Base-by-base conservation (phyloP, 139 green algal genomes). In the Chlorella ohadii region DNA sequence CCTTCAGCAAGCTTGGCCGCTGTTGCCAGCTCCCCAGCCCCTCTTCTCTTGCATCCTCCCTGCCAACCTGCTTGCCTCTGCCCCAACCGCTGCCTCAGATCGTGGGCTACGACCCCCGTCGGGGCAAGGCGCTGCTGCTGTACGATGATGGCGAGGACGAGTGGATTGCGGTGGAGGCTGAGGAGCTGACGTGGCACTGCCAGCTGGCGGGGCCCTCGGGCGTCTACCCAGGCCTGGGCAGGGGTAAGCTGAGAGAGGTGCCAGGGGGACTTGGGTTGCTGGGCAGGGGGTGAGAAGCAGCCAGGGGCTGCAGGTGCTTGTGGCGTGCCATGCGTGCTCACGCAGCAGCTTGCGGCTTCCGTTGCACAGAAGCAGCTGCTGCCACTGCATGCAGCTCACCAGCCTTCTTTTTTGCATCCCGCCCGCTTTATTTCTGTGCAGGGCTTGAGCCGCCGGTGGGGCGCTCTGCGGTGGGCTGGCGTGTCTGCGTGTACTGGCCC, bases 101-200 rank as follows among this genome's bases (percentile, higher is more conserved):
- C 22, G 51, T 91, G 57, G 55, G 56, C 3, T 89, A 91, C 70
- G 76, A 91, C 71, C 20, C 34, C 31, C 63, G 47, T 23, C 33
- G 57, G 25, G 81, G 68, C 31, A 59, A 75, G 44, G 81, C 84
- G 65, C 79, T 85, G 51, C 27, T 95, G 39, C 80, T 94, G 75
- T 95, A 93, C 78, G 63, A 88, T 23, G 91, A 96, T 85, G 92
- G 91, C 34, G 94, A 97, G 80, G 86, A 94, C 68, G 94, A 96
- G 86, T 94, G 91, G 92, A 23, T 94, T 59, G 74, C 90, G 22
- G 72, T 95, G 67, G 75, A n/a, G 31, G 66, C 68, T 12, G 93
- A 96, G 89, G 56, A 55, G 7, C 63, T 94, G 72, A 80, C 72
- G 31, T 93, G 91, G 91, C 80, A 87, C 44, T 64, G 79, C 16